phyloP scores from a whole-genome alignment of 331 rosid genomes.

The Malus hybrid region DNA sequence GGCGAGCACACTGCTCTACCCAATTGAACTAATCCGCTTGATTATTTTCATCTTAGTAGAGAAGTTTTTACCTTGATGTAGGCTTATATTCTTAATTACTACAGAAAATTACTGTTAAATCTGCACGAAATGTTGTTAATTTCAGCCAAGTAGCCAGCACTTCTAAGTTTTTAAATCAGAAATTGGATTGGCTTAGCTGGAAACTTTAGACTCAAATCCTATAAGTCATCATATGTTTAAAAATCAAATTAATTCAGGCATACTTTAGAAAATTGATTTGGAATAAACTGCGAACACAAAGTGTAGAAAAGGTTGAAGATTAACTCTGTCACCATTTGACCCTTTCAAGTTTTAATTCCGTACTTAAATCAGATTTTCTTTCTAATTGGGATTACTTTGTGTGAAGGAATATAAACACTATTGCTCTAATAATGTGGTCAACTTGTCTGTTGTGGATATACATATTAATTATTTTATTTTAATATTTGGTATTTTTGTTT shows the following conservation, averaged over 20 bases:
- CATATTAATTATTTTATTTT: background rate
- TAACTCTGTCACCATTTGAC: background rate
- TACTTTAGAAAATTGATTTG: background rate
- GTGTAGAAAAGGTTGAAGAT: background rate
- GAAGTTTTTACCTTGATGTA: background rate
- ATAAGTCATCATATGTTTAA: background rate
- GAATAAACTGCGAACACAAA: background rate
- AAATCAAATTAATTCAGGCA: background rate
- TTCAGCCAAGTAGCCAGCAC: no score
- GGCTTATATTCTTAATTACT: background rate
- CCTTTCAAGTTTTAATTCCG: background rate
- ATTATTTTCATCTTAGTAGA: background rate
- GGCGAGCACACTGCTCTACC: background rate
- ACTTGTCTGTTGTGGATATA: background rate
- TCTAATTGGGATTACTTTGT: background rate
- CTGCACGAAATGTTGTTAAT: background rate
- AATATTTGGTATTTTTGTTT: background rate
- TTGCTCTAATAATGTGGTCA: slow-evolving; percentile 10
- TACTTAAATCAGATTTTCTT: background rate
- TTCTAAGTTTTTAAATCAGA: background rate
- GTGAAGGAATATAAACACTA: slow-evolving; percentile 10
- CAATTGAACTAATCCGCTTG: background rate
- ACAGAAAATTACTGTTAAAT: background rate
- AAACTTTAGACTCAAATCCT: no score
- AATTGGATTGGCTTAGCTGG: background rate